Percentiles rank a stretch among this genome's conserved stretches.
These are phyloP conservation scores for Aspergillus floridensis DNA, from an alignment of 2,329 filamentous ascomycete species.

Conservation along the genomic window DNA sequence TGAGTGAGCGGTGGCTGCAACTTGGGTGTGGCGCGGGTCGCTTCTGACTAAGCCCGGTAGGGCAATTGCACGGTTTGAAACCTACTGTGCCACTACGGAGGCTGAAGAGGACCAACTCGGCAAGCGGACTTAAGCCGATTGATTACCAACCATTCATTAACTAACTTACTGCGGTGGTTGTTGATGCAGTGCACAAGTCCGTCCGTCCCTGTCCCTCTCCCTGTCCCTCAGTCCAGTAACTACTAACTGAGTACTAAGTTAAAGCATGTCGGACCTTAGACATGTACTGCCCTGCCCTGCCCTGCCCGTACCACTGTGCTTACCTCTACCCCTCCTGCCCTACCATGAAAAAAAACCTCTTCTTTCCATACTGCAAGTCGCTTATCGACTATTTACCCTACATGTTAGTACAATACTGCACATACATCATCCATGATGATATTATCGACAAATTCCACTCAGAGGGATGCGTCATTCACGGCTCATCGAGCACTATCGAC, in stretches of 20 bases:
- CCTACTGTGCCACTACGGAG: background rate
- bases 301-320: no score
- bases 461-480: background rate
- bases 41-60: background rate
- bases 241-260: no score
- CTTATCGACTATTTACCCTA: background rate
- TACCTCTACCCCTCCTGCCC: background rate
- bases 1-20: conserved; percentile 14
- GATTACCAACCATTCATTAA: no score
- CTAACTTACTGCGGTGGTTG: no score
- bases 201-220: no score
- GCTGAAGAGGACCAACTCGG: no score
- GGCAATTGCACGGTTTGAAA: background rate
- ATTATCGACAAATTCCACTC: background rate
- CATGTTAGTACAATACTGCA: background rate
- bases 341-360: background rate
- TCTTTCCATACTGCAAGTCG: background rate
- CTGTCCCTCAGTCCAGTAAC: no score
- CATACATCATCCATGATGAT: background rate
- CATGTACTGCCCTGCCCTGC: no score
- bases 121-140: no score
- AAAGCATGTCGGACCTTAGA: no score
- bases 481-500: background rate
- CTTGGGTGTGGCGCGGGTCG: conserved; percentile 12
- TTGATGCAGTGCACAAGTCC: no score